A percentile compares a stretch with the other conserved stretches of the same genome.
Evolutionary conservation across 2,329 filamentous ascomycete species (phyloP).

Genomic region (Mycogone perniciosa): DNA sequence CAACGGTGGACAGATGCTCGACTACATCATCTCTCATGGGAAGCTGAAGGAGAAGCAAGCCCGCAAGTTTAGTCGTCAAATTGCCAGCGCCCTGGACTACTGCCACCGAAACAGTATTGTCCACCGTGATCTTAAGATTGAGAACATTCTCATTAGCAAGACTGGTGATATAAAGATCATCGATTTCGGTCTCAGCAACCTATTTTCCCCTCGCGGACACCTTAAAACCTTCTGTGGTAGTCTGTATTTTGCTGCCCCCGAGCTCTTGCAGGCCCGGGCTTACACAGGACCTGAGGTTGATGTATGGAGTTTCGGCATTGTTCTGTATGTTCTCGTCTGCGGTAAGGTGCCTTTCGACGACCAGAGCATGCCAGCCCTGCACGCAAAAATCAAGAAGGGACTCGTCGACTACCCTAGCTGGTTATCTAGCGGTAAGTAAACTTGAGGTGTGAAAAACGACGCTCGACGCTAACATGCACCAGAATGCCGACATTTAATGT

Average conservation of each 20-base stretch:
- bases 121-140: slow-evolving; percentile 94
- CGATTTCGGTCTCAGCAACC: slow-evolving; percentile 94
- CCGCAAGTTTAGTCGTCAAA: slow-evolving; percentile 94
- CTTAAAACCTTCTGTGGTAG: slow-evolving; percentile 97
- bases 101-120: slow-evolving; percentile 98
- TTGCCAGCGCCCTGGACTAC: slow-evolving; percentile 93
- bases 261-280: slow-evolving; percentile 84
- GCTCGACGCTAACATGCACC: too few species aligned
- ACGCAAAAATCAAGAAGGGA: slow-evolving; percentile 98
- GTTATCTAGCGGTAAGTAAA: slow-evolving; percentile 70
- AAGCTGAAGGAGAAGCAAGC: slow-evolving; percentile 98
- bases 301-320: slow-evolving; percentile 97
- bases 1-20: slow-evolving; percentile 97
- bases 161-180: slow-evolving; percentile 99
- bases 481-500: slow-evolving; percentile 94
- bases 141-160: slow-evolving; percentile 98
- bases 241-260: slow-evolving; percentile 94
- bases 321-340: slow-evolving; percentile 93
- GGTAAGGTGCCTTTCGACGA: slow-evolving; percentile 98
- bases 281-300: slow-evolving; percentile 97
- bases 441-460: too few species aligned
- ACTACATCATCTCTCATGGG: slow-evolving; percentile 98
- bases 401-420: slow-evolving; percentile 92
- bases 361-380: slow-evolving; percentile 96
- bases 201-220: slow-evolving; percentile 78